These are phyloP conservation scores for Spirogloea muscicola DNA, from an alignment of 139 green algal species.

Conservation along the genomic window DNA sequence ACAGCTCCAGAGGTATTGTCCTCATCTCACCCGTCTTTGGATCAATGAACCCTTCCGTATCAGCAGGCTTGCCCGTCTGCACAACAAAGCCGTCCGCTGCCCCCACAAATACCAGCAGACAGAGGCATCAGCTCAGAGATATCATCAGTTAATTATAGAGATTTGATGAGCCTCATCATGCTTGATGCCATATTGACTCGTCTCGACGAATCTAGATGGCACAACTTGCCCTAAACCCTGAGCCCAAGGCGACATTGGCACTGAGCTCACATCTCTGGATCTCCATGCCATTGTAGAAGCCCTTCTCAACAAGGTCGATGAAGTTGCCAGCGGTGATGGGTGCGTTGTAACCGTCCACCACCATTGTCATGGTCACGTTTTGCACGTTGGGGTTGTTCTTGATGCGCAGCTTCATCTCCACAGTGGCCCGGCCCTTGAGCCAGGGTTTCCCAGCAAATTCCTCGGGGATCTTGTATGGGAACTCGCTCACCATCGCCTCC, in stretches of 20 bases:
- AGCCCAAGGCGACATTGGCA: too few species aligned
- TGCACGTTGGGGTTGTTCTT: constrained; percentile 49
- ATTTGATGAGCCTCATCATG: too few species aligned
- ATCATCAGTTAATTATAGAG: background rate
- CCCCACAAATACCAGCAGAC: background rate
- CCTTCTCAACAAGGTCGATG: constrained; percentile 79
- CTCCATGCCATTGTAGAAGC: constrained; percentile 96
- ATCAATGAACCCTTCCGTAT: constrained; percentile 64
- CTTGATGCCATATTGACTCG: too few species aligned
- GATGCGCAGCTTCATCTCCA: constrained; percentile 82
- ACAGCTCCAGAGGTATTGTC: constrained; percentile 90
- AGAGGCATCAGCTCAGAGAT: background rate
- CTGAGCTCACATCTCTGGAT: constrained; percentile 72
- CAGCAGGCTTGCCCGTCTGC: constrained; percentile 88
- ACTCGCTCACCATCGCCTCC: constrained; percentile 89
- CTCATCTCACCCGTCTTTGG: constrained; percentile 49
- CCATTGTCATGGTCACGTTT: constrained; percentile 62
- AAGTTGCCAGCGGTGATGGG: constrained; percentile 90
- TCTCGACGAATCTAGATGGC: too few species aligned
- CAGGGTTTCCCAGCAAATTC: constrained; percentile 82
- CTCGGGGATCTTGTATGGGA: constrained; percentile 84
- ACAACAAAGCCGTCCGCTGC: constrained; percentile 95
- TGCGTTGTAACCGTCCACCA: constrained; percentile 94
- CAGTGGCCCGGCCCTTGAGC: constrained; percentile 87
- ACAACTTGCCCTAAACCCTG: too few species aligned